Conservation (phyloP, 352 stramenopile species). For the Phytophthora pinifolia region DNA sequence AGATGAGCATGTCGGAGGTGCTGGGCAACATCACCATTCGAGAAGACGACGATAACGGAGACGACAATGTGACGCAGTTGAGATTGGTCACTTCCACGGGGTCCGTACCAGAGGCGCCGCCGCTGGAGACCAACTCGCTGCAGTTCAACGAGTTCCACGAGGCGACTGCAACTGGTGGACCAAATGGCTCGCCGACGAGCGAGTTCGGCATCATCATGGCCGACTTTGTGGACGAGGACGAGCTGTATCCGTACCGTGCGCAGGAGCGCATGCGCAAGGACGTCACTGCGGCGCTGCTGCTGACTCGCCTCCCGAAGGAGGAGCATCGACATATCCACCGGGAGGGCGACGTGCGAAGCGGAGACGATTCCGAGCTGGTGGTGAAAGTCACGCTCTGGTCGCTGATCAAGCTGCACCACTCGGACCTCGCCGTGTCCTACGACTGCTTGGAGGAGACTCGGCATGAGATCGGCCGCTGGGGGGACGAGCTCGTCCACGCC, state of each 20-base stretch:
- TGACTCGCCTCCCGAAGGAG: slow-evolving; percentile 14
- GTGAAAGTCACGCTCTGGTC: slow-evolving; percentile 39
- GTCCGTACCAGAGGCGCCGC: slow-evolving; percentile 14
- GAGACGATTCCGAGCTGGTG: slow-evolving; percentile 23
- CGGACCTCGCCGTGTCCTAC: too few relatives aligned
- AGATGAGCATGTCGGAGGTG: slow-evolving; percentile 57
- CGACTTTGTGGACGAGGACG: slow-evolving; percentile 43
- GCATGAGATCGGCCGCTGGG: too few relatives aligned
- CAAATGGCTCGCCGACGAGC: slow-evolving; percentile 12
- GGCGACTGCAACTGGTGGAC: slow-evolving; percentile 11
- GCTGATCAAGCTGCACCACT: slow-evolving; percentile 32
- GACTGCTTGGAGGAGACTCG: too few relatives aligned
- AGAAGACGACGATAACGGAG: slow-evolving; percentile 47
- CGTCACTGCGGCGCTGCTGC: slow-evolving; percentile 16
- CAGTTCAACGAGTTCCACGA: slow-evolving; percentile 32
- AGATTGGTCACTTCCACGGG: slow-evolving; percentile 31
- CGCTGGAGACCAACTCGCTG: slow-evolving; percentile 42
- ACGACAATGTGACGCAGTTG: slow-evolving; percentile 36
- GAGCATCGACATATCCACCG: slow-evolving; percentile 14
- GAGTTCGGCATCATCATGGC: slow-evolving; percentile 20
- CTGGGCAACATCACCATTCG: slow-evolving; percentile 54
- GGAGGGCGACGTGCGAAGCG: not conserved
- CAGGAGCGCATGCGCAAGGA: slow-evolving; percentile 44
- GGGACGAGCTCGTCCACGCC: too few relatives aligned
- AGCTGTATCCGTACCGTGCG: slow-evolving; percentile 45